These are phyloP conservation scores for Microbotryum silenes-acaulis DNA, from an alignment of 1,284 basidiomycete genomes.

Conservation along the genomic window DNA sequence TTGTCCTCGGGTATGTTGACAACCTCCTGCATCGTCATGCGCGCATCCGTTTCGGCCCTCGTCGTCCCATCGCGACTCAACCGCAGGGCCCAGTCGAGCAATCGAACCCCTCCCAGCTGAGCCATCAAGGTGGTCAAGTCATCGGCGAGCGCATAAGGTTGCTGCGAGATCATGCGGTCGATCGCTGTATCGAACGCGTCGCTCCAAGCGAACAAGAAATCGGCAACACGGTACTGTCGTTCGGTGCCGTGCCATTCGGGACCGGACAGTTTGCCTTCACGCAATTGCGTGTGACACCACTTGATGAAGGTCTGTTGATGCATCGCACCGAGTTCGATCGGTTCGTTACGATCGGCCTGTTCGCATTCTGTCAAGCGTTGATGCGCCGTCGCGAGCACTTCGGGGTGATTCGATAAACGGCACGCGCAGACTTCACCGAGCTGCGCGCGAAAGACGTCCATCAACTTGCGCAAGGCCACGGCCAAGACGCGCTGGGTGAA, in stretches of 20 bases:
- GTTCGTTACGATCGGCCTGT: conserved; percentile 24
- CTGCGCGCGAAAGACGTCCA: conserved; percentile 25
- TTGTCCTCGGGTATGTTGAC: background rate
- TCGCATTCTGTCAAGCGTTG: conserved; percentile 25
- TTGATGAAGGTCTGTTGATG: conserved; percentile 19
- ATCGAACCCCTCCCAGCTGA: conserved; percentile 23
- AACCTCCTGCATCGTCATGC: conserved; percentile 5
- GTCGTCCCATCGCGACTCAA: conserved; percentile 11
- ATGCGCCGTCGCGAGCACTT: conserved; percentile 20
- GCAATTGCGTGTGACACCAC: conserved; percentile 23
- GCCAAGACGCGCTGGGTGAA: conserved; percentile 24
- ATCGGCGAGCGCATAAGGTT: conserved; percentile 27
- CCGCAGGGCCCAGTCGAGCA: conserved; percentile 25
- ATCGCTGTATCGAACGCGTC: conserved; percentile 29
- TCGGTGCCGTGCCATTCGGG: conserved; percentile 24
- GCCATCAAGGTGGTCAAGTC: conserved; percentile 24
- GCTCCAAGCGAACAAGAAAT: conserved; percentile 25
- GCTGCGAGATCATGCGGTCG: conserved; percentile 23
- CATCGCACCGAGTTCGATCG: conserved; percentile 27
- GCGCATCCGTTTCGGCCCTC: conserved; percentile 14
- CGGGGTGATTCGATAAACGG: conserved; percentile 24
- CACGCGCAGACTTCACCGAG: conserved; percentile 28
- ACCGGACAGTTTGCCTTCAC: conserved; percentile 17
- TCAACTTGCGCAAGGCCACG: conserved; percentile 24
- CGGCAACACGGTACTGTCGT: conserved; percentile 24